Base-by-base conservation (phyloP, 2,329 filamentous ascomycete genomes). In the Metarhizium humberi region DNA sequence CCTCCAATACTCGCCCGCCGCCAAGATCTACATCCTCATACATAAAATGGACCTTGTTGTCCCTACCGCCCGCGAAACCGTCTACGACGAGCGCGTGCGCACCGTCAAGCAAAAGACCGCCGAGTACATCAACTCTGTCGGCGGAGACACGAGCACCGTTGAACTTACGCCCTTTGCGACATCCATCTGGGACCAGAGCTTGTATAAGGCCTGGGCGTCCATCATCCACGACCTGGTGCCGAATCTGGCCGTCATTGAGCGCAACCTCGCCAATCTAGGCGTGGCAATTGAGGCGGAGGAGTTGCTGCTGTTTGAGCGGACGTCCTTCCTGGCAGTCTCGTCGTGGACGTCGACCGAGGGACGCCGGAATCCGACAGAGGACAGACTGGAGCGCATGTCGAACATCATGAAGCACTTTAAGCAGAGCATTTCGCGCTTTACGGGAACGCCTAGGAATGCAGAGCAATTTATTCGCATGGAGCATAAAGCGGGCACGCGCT, bases 361-460 rank as follows among this genome's bases (percentile, higher is more conserved):
- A 48, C 78, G 80, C 40, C 73, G 82, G 52, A 99, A 99, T 69
- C 92, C 94, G 1, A 95, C 90, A 59, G 87, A 87, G 52, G 94
- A 99, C 72, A 88, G 94, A 3, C 91, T 96, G 64, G 94, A 99
- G 77, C 87, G 80, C 62, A 88, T 99, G 67, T 94, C 88, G 59
- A 97, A 96, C 70, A 96, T 99, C 66, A 88, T 99, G 73, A 99
- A 99, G 75, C 92, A 92, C 57, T 96, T 97, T 77, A 99, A 97
- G 76, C 92, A 97, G 74, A 83, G 77, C 60, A 81, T 82, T 57
- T 85, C 82, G 55, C 84, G 87, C 62, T 90, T 88, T 70, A 91
- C 87, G 1, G 87, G 87, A 51, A 88, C 87, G 30, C 87, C 88
- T n/a, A 85, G 88, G 53, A 88, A 88, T 60, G 85, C 86, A 4